Conservation (phyloP, 192 early-diverging fungal genomes). For the Coemansia nantahalensis region DNA sequence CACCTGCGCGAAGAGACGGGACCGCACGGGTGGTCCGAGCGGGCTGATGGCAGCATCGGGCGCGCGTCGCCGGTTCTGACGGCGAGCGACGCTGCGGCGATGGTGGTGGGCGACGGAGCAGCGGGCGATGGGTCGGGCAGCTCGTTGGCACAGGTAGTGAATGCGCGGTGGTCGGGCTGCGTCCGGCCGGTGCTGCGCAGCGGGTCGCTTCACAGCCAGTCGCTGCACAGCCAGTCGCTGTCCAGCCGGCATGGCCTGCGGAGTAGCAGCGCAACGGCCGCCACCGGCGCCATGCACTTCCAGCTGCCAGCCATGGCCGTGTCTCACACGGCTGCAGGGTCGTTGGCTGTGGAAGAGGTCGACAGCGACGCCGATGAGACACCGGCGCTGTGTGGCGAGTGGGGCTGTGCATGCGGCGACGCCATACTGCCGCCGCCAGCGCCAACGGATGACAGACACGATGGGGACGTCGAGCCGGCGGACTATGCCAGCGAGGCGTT, state of each 20-base stretch:
- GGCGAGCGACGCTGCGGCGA: conserved; percentile 4
- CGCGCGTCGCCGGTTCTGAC: conserved; percentile 17
- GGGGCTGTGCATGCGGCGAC: conserved; percentile 7
- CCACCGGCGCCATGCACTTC: neutral
- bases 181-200: conserved; percentile 4
- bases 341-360: conserved; percentile 1
- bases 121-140: neutral
- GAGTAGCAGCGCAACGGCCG: too few relatives aligned
- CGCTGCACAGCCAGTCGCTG: conserved; percentile 33
- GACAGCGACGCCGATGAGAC: conserved; percentile 8
- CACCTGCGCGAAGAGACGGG: conserved; percentile 12
- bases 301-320: conserved; percentile 5
- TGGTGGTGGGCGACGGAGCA: neutral
- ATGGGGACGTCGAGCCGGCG: conserved; percentile 7
- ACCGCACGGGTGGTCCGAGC: conserved; percentile 4
- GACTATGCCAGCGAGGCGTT: conserved; percentile 16
- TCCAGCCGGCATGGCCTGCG: conserved; percentile 17
- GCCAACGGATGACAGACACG: too few relatives aligned
- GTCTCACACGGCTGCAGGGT: neutral
- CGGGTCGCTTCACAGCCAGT: too few relatives aligned
- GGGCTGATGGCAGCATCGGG: conserved; percentile 14
- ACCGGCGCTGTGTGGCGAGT: conserved; percentile 4
- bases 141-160: conserved; percentile 24
- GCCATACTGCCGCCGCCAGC: conserved; percentile 1
- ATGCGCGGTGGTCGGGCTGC: conserved; percentile 24